Percentiles rank a stretch among this genome's conserved stretches.
These are phyloP conservation scores for Backusella liffmaniae DNA, from an alignment of 192 early-diverging fungal genomes.

Conservation along the genomic window DNA sequence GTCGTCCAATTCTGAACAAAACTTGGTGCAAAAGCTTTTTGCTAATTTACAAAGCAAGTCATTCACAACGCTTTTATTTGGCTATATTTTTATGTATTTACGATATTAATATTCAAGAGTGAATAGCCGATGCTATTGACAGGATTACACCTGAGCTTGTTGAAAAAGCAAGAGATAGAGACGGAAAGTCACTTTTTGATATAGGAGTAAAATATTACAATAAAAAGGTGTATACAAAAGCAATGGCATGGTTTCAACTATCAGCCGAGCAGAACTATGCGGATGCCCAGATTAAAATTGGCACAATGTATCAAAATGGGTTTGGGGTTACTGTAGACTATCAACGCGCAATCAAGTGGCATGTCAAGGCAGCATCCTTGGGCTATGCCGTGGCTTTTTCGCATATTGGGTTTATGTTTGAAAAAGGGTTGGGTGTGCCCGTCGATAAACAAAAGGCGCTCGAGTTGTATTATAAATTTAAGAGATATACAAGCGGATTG, in stretches of 20 bases:
- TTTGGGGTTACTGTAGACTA: background rate
- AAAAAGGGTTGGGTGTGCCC: background rate
- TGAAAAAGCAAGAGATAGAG: background rate
- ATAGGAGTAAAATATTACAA: background rate
- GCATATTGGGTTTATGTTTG: background rate
- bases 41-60: background rate
- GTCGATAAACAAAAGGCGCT: background rate
- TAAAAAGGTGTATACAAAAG: background rate
- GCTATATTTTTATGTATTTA: background rate
- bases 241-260: background rate
- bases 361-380: background rate
- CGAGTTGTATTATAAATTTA: background rate
- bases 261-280: background rate
- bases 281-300: background rate
- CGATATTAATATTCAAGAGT: background rate
- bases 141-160: background rate
- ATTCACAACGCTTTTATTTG: background rate
- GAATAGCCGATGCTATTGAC: background rate
- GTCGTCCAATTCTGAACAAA: background rate
- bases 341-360: background rate
- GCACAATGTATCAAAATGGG: background rate
- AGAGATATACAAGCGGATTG: background rate
- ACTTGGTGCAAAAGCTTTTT: background rate
- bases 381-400: background rate
- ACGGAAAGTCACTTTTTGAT: background rate